Percentiles rank a stretch among this genome's conserved stretches.
These are phyloP conservation scores for Mentha longifolia DNA, from an alignment of 257 asterid genomes.

Conservation along the genomic window DNA sequence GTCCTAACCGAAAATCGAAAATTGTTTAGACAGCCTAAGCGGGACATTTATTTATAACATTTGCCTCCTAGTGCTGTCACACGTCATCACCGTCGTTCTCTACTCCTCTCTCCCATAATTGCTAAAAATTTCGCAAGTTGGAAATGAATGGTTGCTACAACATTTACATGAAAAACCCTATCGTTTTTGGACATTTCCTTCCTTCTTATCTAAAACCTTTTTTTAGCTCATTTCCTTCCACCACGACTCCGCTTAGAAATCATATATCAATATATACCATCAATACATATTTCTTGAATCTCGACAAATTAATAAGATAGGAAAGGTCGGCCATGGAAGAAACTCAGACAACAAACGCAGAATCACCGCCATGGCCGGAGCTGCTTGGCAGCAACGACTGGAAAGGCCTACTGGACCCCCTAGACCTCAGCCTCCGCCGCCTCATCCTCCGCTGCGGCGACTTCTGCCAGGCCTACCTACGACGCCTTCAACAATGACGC, in stretches of 20 bases:
- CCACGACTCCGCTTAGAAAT: not conserved
- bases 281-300: too few species aligned
- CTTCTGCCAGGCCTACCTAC: slow-evolving; percentile 86
- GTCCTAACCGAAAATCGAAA: too few species aligned
- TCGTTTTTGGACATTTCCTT: not conserved
- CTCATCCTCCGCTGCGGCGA: slow-evolving; percentile 85
- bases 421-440: slow-evolving; percentile 65
- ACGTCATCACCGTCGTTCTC: not conserved
- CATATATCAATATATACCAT: too few species aligned
- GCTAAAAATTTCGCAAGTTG: not conserved
- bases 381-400: slow-evolving; percentile 71
- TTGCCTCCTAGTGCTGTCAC: not conserved
- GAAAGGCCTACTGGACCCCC: slow-evolving; percentile 70
- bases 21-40: too few species aligned
- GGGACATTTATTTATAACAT: not conserved
- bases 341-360: not conserved
- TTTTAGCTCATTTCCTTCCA: too few species aligned
- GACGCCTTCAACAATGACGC: slow-evolving; percentile 89
- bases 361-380: slow-evolving; percentile 56
- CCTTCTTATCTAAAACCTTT: not conserved
- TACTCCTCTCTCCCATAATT: not conserved
- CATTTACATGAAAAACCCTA: not conserved
- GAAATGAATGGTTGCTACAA: not conserved
- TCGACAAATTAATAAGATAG: not conserved
- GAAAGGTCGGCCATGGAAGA: not conserved